These are phyloP conservation scores for Diaporthe nobilis DNA, from an alignment of 2,329 filamentous ascomycete species.

Conservation along the genomic window DNA sequence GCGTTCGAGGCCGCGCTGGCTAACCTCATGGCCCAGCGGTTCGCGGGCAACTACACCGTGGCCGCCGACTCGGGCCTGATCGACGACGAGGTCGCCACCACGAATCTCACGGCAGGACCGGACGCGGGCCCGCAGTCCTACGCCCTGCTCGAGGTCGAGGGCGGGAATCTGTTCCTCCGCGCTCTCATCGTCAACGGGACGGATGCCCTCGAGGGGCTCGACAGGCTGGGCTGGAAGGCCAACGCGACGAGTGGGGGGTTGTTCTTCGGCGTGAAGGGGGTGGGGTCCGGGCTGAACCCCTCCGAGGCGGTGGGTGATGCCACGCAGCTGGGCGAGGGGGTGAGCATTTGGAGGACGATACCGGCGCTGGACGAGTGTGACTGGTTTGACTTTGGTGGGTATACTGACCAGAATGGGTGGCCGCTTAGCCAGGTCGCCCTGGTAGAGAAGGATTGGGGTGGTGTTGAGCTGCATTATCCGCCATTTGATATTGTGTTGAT, in stretches of 20 bases:
- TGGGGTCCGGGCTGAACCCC: not conserved
- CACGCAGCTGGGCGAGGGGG: not conserved
- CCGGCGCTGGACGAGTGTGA: slow-evolving; percentile 17
- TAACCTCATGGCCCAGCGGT: not conserved
- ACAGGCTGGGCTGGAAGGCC: slow-evolving; percentile 5
- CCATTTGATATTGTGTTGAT: slow-evolving; percentile 21
- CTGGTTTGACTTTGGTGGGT: slow-evolving; percentile 14
- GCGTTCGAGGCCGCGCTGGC: not conserved
- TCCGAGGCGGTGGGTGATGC: not conserved
- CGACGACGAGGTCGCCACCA: not conserved
- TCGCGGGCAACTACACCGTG: slow-evolving; percentile 12
- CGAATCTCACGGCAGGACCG: accelerated
- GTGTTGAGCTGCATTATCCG: slow-evolving; percentile 22
- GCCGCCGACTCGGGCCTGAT: not conserved
- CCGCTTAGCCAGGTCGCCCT: slow-evolving; percentile 3
- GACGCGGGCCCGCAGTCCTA: not conserved
- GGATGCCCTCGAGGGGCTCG: slow-evolving; percentile 16
- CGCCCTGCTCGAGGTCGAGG: not conserved
- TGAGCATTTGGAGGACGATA: not conserved
- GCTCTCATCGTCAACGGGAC: slow-evolving; percentile 18
- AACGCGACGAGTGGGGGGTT: not conserved
- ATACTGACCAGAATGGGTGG: slow-evolving; percentile 15
- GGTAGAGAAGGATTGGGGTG: slow-evolving; percentile 21
- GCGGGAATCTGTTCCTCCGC: slow-evolving; percentile 8
- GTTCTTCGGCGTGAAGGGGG: not conserved